phyloP scores from a whole-genome alignment of 208 protist genomes.

The Crithidia fasciculata region DNA sequence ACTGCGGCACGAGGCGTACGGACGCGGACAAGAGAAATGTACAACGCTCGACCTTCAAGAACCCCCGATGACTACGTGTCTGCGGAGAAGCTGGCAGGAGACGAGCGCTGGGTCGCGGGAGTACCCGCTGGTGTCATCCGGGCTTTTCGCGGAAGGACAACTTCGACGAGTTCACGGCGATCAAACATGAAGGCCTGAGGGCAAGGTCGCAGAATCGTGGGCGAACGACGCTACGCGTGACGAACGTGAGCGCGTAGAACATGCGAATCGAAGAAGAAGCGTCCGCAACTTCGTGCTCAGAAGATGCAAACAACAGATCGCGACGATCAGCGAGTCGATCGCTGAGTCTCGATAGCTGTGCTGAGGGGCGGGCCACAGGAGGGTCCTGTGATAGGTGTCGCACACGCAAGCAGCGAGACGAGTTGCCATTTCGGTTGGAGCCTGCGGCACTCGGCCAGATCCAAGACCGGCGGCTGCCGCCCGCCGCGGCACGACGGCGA shows the following conservation, averaged over 20 bases:
- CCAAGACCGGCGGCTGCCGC: conserved; percentile 99
- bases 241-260: conserved; percentile 97
- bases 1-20: conserved; percentile 99
- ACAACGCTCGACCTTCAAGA: conserved; percentile 99
- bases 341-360: too few relatives aligned
- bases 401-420: conserved; percentile 99
- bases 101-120: conserved; percentile 91
- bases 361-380: too few relatives aligned
- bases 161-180: conserved; percentile 90
- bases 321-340: conserved; percentile 97
- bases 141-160: too few relatives aligned
- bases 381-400: conserved; percentile 91
- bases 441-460: conserved; percentile 96
- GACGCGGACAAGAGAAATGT: conserved; percentile 91
- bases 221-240: conserved; percentile 99
- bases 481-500: too few relatives aligned
- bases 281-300: conserved; percentile 98
- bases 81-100: conserved; percentile 79
- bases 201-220: conserved; percentile 96
- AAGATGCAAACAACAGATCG: conserved; percentile 99
- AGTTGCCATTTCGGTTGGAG: too few relatives aligned
- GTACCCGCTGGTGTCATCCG: conserved; percentile 98
- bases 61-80: conserved; percentile 71
- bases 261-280: conserved; percentile 90
- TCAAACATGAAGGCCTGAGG: conserved; percentile 75